phyloP scores from a whole-genome alignment of 352 stramenopile species.

The Phytophthora podocarpi region DNA sequence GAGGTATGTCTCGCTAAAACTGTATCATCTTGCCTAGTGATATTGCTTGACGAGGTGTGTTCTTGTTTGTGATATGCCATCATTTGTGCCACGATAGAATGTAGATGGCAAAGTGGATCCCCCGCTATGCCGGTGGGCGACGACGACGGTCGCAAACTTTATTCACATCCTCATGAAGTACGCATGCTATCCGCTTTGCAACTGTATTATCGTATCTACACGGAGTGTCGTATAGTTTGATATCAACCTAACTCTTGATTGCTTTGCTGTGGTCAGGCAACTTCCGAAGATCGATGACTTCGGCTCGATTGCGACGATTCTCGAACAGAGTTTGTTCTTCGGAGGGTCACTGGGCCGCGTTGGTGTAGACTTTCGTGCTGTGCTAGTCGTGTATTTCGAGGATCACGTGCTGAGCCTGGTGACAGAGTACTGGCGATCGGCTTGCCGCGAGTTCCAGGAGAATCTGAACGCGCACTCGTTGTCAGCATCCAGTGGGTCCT shows the following conservation, averaged over 20 bases:
- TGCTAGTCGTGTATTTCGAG: constrained; percentile 85
- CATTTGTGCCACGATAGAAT: constrained; percentile 48
- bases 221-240: neutral
- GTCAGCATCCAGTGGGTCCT: constrained; percentile 16
- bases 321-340: constrained; percentile 89
- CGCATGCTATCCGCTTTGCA: constrained; percentile 7
- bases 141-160: constrained; percentile 79
- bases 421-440: constrained; percentile 57
- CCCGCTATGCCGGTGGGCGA: constrained; percentile 81
- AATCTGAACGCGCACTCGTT: constrained; percentile 53
- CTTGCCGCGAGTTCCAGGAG: constrained; percentile 69
- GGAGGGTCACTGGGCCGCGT: constrained; percentile 80
- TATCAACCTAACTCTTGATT: neutral
- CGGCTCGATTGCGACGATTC: constrained; percentile 74
- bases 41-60: neutral
- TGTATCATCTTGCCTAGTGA: neutral
- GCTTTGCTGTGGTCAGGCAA: constrained; percentile 46
- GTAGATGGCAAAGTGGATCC: constrained; percentile 83
- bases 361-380: constrained; percentile 81
- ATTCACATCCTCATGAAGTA: constrained; percentile 85
- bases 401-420: constrained; percentile 77
- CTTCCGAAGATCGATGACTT: constrained; percentile 88
- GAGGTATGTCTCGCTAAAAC: constrained; percentile 39
- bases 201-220: neutral
- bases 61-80: neutral